Percentiles rank a stretch among this genome's conserved stretches.
phyloP scores from a whole-genome alignment of 2,329 filamentous ascomycete genomes.

The Teratosphaeria gauchensis region DNA sequence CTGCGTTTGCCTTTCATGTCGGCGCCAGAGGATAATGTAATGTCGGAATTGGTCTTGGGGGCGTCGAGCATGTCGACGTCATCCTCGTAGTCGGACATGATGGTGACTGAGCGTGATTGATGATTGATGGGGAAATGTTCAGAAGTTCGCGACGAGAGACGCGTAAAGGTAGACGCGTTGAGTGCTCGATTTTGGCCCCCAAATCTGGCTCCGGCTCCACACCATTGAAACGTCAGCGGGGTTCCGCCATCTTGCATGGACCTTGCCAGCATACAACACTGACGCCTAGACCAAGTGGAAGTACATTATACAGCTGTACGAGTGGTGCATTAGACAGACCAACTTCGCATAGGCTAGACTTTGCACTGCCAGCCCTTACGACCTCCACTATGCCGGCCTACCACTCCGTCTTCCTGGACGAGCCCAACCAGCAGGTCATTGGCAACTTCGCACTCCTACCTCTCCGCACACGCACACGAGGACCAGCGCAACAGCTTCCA shows the following conservation, averaged over 20 bases:
- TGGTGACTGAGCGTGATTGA: conserved; percentile 6
- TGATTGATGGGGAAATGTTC: neutral
- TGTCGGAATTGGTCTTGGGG: conserved; percentile 32
- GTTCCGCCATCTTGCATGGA: neutral
- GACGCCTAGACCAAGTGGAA: neutral
- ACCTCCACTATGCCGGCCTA: conserved; percentile 52
- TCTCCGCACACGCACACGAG: conserved; percentile 86
- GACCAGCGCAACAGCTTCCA: conserved; percentile 82
- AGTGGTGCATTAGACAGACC: neutral
- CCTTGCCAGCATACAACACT: neutral
- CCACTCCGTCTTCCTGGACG: conserved; percentile 90
- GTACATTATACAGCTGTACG: neutral
- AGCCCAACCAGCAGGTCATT: conserved; percentile 59
- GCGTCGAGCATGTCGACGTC: conserved; percentile 58
- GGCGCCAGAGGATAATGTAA: conserved; percentile 64
- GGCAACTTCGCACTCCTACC: conserved; percentile 92
- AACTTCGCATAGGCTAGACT: no score
- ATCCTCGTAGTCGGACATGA: conserved; percentile 51
- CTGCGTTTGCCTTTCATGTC: conserved; percentile 78
- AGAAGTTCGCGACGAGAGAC: neutral
- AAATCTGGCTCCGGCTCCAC: neutral
- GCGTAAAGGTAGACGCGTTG: neutral
- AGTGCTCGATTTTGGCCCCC: neutral
- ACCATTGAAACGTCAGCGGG: neutral
- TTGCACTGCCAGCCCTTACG: neutral